These are phyloP conservation scores for Tolypocladium cylindrosporum DNA, from an alignment of 2,329 filamentous ascomycete genomes.

Conservation along the genomic window DNA sequence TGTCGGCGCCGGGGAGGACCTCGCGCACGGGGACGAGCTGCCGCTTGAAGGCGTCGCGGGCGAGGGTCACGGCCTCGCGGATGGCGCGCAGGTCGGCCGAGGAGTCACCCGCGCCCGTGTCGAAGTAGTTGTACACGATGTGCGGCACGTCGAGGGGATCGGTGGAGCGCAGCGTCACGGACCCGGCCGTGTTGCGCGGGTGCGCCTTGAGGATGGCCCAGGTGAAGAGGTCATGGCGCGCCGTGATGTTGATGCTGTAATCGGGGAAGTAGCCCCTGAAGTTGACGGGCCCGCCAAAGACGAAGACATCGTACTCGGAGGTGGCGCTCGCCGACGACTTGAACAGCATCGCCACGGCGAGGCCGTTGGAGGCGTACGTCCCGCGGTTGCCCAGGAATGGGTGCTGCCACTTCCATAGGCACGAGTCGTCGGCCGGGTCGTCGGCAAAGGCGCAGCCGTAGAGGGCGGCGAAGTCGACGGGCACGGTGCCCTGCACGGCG, in stretches of 20 bases:
- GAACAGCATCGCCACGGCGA: slow-evolving; percentile 11
- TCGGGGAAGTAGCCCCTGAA: slow-evolving; percentile 19
- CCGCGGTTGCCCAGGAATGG: slow-evolving; percentile 6
- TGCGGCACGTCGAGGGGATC: slow-evolving; percentile 55
- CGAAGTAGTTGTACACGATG: slow-evolving; percentile 54
- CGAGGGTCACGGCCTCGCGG: slow-evolving; percentile 43
- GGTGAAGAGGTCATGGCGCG: slow-evolving; percentile 23
- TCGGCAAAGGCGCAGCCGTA: slow-evolving; percentile 17
- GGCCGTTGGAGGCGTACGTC: slow-evolving; percentile 13
- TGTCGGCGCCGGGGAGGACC: slow-evolving; percentile 23
- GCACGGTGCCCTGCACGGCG: slow-evolving; percentile 8
- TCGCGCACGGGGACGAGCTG: slow-evolving; percentile 8
- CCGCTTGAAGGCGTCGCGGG: slow-evolving; percentile 28
- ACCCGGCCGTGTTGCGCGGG: slow-evolving; percentile 51
- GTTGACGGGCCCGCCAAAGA: slow-evolving; percentile 16
- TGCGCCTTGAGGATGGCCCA: slow-evolving; percentile 45
- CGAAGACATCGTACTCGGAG: slow-evolving; percentile 17
- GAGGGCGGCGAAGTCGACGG: slow-evolving; percentile 4
- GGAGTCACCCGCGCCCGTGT: slow-evolving; percentile 35
- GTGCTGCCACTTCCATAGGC: slow-evolving; percentile 20
- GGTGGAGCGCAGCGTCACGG: slow-evolving; percentile 47
- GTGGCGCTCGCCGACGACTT: slow-evolving; percentile 17
- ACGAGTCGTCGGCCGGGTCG: slow-evolving; percentile 19
- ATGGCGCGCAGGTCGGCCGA: slow-evolving; percentile 41
- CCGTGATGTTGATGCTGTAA: slow-evolving; percentile 9